phyloP scores from a whole-genome alignment of 805 yeast genomes.

The Wickerhamiella sergipiensis region DNA sequence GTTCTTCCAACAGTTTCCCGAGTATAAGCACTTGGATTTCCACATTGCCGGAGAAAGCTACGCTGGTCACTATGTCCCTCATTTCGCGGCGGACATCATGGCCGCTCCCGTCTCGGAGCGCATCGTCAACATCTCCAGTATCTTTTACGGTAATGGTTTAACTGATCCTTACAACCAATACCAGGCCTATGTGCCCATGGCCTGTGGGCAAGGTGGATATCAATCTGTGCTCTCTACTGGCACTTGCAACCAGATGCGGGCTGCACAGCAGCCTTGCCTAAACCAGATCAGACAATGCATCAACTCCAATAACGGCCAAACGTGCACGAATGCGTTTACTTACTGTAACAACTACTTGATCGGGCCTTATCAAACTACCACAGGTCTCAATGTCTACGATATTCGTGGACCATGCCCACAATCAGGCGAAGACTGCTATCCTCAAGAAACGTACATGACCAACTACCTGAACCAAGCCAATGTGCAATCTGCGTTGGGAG shows the following conservation, averaged over 20 bases:
- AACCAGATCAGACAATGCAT: slow-evolving; percentile 64
- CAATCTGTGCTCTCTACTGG: slow-evolving; percentile 55
- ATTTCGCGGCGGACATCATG: slow-evolving; percentile 44
- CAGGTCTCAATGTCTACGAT: slow-evolving; percentile 89
- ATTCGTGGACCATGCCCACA: slow-evolving; percentile 43
- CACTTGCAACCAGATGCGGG: slow-evolving; percentile 52
- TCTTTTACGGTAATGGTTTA: slow-evolving; percentile 84
- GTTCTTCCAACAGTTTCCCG: slow-evolving; percentile 75
- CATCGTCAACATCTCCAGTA: slow-evolving; percentile 55
- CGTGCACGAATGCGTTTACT: slow-evolving; percentile 50
- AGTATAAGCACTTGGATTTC: slow-evolving; percentile 43
- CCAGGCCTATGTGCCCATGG: slow-evolving; percentile 79
- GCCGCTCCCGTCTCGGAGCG: slow-evolving; percentile 27
- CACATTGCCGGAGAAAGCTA: slow-evolving; percentile 91
- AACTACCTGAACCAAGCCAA: slow-evolving; percentile 60
- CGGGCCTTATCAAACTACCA: slow-evolving; percentile 55
- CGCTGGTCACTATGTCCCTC: slow-evolving; percentile 91
- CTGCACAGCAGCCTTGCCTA: slow-evolving; percentile 33
- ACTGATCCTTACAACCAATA: slow-evolving; percentile 47
- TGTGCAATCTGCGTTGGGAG: slow-evolving; percentile 73
- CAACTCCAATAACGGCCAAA: slow-evolving; percentile 6
- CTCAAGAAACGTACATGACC: slow-evolving; percentile 58
- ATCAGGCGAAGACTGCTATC: slow-evolving; percentile 47
- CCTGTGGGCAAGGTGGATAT: slow-evolving; percentile 75
- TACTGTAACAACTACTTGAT: slow-evolving; percentile 83